phyloP scores from a whole-genome alignment of 805 yeast species.

The Jamesozyma jinghongensis region DNA sequence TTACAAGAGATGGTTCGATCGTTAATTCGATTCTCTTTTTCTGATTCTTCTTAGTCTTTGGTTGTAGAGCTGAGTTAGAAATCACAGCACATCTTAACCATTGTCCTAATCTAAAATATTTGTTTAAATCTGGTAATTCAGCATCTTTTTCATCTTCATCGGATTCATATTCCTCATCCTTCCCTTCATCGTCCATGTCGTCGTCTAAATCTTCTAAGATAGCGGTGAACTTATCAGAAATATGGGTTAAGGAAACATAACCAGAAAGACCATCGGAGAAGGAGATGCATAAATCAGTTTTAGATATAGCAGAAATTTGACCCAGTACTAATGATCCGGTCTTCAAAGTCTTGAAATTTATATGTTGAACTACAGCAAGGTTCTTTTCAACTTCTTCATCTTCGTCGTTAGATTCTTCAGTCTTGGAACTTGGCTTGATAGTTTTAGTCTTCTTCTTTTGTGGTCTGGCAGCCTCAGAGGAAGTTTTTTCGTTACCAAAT shows the following conservation, averaged over 20 bases:
- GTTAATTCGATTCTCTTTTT: slow-evolving; percentile 62
- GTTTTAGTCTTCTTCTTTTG: slow-evolving; percentile 37
- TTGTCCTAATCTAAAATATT: slow-evolving; percentile 61
- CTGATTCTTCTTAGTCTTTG: slow-evolving; percentile 30
- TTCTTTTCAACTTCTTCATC: slow-evolving; percentile 24
- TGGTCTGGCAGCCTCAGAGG: slow-evolving; percentile 19
- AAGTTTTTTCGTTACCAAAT: slow-evolving; percentile 36
- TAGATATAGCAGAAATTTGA: slow-evolving; percentile 53
- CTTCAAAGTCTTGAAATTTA: slow-evolving; percentile 51
- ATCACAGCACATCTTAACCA: slow-evolving; percentile 80
- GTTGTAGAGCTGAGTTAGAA: slow-evolving; percentile 38
- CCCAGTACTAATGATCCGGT: slow-evolving; percentile 75
- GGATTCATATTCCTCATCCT: slow-evolving; percentile 27
- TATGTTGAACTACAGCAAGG: slow-evolving; percentile 47
- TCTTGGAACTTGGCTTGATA: slow-evolving; percentile 8
- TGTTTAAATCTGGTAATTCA: slow-evolving; percentile 47
- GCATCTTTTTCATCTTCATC: slow-evolving; percentile 25
- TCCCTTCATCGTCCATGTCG: slow-evolving; percentile 34
- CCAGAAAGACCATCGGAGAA: slow-evolving; percentile 79
- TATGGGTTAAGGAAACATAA: slow-evolving; percentile 61
- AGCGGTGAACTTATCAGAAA: slow-evolving; percentile 54
- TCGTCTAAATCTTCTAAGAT: slow-evolving; percentile 51
- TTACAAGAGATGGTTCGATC: slow-evolving; percentile 66
- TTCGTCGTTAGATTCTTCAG: slow-evolving; percentile 14
- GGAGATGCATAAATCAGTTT: slow-evolving; percentile 56